phyloP scores from a whole-genome alignment of 352 stramenopile genomes.

The Phytophthora melonis region DNA sequence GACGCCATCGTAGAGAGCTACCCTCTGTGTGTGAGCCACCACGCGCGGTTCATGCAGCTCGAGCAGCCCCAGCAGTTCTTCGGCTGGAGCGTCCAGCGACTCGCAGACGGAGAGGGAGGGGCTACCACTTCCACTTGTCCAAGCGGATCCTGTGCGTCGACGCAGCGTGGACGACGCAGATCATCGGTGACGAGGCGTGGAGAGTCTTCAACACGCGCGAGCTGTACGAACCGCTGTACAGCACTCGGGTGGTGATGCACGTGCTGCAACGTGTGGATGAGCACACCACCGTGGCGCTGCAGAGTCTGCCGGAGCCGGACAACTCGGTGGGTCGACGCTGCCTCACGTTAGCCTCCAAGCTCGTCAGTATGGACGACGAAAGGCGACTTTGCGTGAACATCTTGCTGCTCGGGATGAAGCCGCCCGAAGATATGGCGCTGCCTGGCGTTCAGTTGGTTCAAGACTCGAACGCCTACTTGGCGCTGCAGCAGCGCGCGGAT shows the following conservation, averaged over 20 bases:
- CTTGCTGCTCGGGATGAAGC: constrained; percentile 31
- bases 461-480: constrained; percentile 43
- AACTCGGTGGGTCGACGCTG: constrained; percentile 29
- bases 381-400: constrained; percentile 19
- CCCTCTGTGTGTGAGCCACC: constrained; percentile 21
- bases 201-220: constrained; percentile 36
- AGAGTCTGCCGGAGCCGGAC: constrained; percentile 37
- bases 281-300: constrained; percentile 35
- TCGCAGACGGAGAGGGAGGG: constrained; percentile 10
- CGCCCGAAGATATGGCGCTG: constrained; percentile 21
- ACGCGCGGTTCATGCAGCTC: constrained; percentile 21
- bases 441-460: constrained; percentile 33
- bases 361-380: constrained; percentile 26
- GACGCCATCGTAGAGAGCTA: constrained; percentile 21
- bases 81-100: constrained; percentile 38
- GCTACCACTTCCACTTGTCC: constrained; percentile 48
- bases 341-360: constrained; percentile 37
- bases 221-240: constrained; percentile 39
- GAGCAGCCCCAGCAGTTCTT: constrained; percentile 19
- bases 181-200: constrained; percentile 38
- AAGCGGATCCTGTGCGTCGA: constrained; percentile 32
- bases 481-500: constrained; percentile 28
- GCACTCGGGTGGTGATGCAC: constrained; percentile 25
- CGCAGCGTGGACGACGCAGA: constrained; percentile 8
- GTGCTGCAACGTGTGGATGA: constrained; percentile 44